Evolutionary conservation across 2,329 filamentous ascomycete genomes (phyloP).

Genomic region (Fusarium redolens): DNA sequence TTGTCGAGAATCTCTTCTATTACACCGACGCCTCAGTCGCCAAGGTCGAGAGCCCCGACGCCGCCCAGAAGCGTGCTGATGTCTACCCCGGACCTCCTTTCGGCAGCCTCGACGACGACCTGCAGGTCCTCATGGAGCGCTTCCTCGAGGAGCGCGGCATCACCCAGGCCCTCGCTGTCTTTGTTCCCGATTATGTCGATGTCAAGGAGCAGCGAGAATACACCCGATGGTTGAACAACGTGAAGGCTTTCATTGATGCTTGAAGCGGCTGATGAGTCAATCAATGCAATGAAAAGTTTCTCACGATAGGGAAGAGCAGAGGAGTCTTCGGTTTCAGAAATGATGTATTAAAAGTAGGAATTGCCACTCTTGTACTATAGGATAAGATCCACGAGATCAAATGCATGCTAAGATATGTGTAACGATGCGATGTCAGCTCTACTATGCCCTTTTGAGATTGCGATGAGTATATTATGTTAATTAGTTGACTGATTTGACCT

Average conservation of each 20-base stretch:
- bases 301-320: conserved; percentile 21
- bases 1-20: conserved; percentile 92
- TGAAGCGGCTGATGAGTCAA: conserved; percentile 51
- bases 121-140: conserved; percentile 90
- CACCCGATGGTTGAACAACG: conserved; percentile 85
- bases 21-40: conserved; percentile 83
- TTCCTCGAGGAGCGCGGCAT: conserved; percentile 96
- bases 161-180: conserved; percentile 85
- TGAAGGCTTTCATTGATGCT: conserved; percentile 86
- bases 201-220: conserved; percentile 99
- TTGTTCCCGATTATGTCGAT: conserved; percentile 96
- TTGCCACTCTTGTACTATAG: conserved; percentile 48
- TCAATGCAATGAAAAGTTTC: conserved; percentile 2
- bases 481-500: background rate
- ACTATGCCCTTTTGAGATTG: background rate
- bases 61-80: conserved; percentile 79
- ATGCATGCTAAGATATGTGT: conserved; percentile 40
- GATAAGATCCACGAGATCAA: conserved; percentile 39
- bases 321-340: conserved; percentile 27
- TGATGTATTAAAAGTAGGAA: conserved; percentile 38
- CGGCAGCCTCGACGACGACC: conserved; percentile 93
- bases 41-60: conserved; percentile 78
- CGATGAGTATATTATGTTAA: background rate
- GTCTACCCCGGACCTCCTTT: conserved; percentile 93
- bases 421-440: conserved; percentile 39